Evolutionary conservation across 2,329 filamentous ascomycete genomes (phyloP).

Genomic region (Fusarium hainanense): DNA sequence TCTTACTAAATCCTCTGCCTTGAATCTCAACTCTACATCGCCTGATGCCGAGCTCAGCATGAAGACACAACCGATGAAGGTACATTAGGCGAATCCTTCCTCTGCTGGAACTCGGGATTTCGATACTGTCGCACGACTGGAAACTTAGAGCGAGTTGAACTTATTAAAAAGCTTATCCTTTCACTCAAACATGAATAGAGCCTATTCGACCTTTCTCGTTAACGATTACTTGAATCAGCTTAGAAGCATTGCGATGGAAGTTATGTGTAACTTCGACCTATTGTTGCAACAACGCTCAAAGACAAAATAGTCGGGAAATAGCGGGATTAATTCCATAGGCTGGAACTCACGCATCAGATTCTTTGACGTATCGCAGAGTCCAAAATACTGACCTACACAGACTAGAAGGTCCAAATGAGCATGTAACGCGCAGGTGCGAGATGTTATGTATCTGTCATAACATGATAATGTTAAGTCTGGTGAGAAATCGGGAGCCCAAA

Average conservation of each 20-base stretch:
- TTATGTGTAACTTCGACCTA: background rate
- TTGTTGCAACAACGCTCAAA: background rate
- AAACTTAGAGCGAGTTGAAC: background rate
- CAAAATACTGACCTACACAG: background rate
- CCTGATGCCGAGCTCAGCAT: background rate
- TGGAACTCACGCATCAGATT: background rate
- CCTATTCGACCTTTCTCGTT: background rate
- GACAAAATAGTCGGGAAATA: background rate
- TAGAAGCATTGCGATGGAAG: background rate
- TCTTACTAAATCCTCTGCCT: background rate
- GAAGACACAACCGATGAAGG: background rate
- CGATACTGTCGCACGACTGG: background rate
- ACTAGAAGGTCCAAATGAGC: too few relatives aligned
- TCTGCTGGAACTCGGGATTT: background rate
- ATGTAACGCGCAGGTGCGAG: rapidly evolving
- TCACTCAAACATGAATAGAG: background rate
- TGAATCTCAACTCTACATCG: background rate
- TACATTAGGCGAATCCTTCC: background rate
- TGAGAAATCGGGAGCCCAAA: background rate
- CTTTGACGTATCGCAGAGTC: background rate
- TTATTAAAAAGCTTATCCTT: background rate
- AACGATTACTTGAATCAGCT: rapidly evolving
- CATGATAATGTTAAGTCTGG: background rate
- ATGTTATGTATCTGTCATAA: background rate
- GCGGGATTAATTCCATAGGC: rapidly evolving